These are phyloP conservation scores for Coemansia sp. DNA, from an alignment of 192 early-diverging fungal species.

Conservation along the genomic window DNA sequence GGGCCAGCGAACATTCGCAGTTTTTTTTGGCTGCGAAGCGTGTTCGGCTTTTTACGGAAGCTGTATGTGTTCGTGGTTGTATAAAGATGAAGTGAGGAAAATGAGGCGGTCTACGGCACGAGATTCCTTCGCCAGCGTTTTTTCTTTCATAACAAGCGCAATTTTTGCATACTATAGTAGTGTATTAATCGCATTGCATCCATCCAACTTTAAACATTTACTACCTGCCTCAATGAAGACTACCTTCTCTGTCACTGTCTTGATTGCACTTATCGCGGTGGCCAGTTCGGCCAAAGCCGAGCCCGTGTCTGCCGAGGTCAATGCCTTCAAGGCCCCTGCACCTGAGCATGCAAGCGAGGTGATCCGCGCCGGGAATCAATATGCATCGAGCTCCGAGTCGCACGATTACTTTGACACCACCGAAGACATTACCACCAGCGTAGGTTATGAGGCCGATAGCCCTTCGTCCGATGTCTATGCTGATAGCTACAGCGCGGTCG, in stretches of 20 bases:
- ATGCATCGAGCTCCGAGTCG: background rate
- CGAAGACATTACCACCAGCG: slow-evolving; percentile 5
- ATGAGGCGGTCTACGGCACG: background rate
- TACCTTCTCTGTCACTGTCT: slow-evolving; percentile 13
- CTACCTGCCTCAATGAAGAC: slow-evolving; percentile 4
- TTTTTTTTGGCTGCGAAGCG: background rate
- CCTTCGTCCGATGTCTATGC: background rate
- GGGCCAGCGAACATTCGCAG: background rate
- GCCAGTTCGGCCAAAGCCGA: background rate
- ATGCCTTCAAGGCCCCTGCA: background rate
- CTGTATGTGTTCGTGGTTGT: background rate
- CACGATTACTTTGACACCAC: background rate
- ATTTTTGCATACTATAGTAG: background rate
- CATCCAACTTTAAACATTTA: background rate
- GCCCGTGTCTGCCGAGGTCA: background rate
- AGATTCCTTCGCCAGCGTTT: background rate
- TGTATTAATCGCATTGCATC: background rate
- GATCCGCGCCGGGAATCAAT: background rate
- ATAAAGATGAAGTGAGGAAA: background rate
- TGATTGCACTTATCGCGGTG: slow-evolving; percentile 10
- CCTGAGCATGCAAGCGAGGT: slow-evolving; percentile 2
- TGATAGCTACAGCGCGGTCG: background rate
- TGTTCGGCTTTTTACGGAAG: background rate
- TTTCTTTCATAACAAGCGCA: background rate
- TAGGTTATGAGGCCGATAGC: background rate